Evolutionary conservation across 2,329 filamentous ascomycete genomes (phyloP), one percentile per base, ranked within the genome.

Genomic region (Colletotrichum melonis): DNA sequence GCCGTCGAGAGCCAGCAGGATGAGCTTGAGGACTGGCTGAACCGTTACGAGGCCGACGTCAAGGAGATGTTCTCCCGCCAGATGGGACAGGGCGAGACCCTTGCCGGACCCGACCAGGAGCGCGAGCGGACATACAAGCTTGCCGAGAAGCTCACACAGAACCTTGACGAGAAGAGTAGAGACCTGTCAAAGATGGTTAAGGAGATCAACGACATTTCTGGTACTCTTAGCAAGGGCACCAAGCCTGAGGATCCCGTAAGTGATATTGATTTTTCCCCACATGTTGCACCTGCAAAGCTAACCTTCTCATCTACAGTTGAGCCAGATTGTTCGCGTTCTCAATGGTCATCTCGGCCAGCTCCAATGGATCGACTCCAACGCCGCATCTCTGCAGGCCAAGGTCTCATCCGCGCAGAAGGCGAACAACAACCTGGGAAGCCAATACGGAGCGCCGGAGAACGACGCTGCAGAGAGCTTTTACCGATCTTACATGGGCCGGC

Each of bases 161-260:
- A 94, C 76, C 87, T 99, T 76, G 95, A 97, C 71, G 95, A 97
- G 78, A 97, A 98, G 91, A 95, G 95, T 80, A 94, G 95, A 81
- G 95, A 98, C 80, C 87, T 99, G 75, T 92, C 91, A 60, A 96
- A 95, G 84, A 98, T 99, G 95, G 97, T 99, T 78, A 95, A 97
- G 81, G 97, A 98, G 84, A 97, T 99, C 81, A 99, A 99, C 81
- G 91, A 92, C 77, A 96, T 97, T 75, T 97, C 94, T n/a, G 90
- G 94, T 67, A 95, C 92, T 28, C 86, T 99, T 76, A 96, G 92
- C 88, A 98, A 97, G 88, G 95, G 93, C 72, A 93, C 90, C 83
- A 97, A 97, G 84, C 90, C 94, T 32, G 94, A 97, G 81, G 94
- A 97, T 84, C 94, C 94, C 77, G 94, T 97, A 89, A 84, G 92